Evolutionary conservation across 768 basidiomycete genomes (phyloP), one percentile per base, ranked within the genome.

Genomic region (Psilocybe tampanensis): DNA sequence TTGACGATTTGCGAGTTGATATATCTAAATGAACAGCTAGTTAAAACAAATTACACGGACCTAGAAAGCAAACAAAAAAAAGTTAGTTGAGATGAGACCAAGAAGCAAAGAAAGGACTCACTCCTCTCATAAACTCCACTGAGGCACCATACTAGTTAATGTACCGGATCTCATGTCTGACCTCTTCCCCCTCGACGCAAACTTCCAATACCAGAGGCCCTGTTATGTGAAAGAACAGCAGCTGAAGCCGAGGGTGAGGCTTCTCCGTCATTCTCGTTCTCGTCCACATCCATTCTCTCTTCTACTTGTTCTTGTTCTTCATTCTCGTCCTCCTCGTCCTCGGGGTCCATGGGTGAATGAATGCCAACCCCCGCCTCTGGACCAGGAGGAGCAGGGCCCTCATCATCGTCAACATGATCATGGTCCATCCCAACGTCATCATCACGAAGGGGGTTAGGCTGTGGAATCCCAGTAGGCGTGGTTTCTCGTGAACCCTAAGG

Each of bases 311-410:
- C 51, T 2, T 54, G 47, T 11, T 34, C 52, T 12, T 23, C 44
- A 1, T 33, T 32, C 26, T 42, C 39, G 15, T 41, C 51, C 4
- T 54, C 52, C 12, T 34, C 52, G 18, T 32, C 17, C 23, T 50
- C 55, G 13, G 32, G 29, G 9, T 58, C 56, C 15, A 39, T 52
- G 1, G 56, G 56, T 4, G 56, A 58, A 33, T 58, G 56, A 17
- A 54, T 52, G 8, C 58, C 47, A n/a, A 21, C 51, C 11, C 52
- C 57, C 43, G 47, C 58, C 11, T 48, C 44, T 12, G 54, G 21
- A 3, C 54, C 45, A 34, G 44, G 54, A 36, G 44, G 23, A 23
- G 44, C 44, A 18, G 44, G 54, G 7, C 54, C 23, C 21, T 33
- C 36, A 29, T 55, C 15, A 5, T 47, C 36, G 19, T 36, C 29